phyloP scores from a whole-genome alignment of 345 rosid species.

The Salix udensis region DNA sequence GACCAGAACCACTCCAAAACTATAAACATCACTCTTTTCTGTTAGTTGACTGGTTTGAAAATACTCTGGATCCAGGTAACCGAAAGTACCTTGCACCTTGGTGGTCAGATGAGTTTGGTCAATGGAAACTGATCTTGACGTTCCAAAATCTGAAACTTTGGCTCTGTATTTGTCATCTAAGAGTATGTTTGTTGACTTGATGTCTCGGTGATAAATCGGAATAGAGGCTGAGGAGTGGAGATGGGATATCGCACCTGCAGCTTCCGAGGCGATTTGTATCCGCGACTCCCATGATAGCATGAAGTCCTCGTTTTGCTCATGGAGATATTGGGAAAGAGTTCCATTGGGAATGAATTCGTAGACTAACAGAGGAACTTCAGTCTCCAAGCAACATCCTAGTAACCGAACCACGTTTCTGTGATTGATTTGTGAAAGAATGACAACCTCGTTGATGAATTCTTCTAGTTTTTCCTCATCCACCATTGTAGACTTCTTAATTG shows the following conservation, averaged over 20 bases:
- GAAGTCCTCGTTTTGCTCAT: not conserved
- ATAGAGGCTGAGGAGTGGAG: conserved; percentile 17
- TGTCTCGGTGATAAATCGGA: conserved; percentile 15
- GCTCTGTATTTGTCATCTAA: conserved; percentile 16
- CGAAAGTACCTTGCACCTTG: conserved; percentile 27
- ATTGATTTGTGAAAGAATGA: conserved; percentile 12
- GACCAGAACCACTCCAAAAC: conserved; percentile 23
- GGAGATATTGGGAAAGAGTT: conserved; percentile 11
- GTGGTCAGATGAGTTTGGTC: conserved; percentile 27
- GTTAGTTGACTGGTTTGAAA: conserved; percentile 15
- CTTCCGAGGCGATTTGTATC: conserved; percentile 17
- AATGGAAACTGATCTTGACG: conserved; percentile 12
- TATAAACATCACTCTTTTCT: conserved; percentile 24
- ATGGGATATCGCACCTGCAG: conserved; percentile 17
- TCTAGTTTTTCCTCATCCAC: not conserved
- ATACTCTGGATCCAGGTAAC: conserved; percentile 26
- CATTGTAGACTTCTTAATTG: conserved; percentile 12
- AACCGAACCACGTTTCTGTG: conserved; percentile 18
- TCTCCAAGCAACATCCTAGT: conserved; percentile 15
- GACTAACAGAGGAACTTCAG: conserved; percentile 1
- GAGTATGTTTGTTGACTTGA: conserved; percentile 23
- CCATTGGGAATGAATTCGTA: conserved; percentile 16
- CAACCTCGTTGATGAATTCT: conserved; percentile 18
- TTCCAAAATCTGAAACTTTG: conserved; percentile 27
- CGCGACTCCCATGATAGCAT: conserved; percentile 14